Conservation (phyloP, 805 yeast genomes). For the Sugiyamaella smithiae region DNA sequence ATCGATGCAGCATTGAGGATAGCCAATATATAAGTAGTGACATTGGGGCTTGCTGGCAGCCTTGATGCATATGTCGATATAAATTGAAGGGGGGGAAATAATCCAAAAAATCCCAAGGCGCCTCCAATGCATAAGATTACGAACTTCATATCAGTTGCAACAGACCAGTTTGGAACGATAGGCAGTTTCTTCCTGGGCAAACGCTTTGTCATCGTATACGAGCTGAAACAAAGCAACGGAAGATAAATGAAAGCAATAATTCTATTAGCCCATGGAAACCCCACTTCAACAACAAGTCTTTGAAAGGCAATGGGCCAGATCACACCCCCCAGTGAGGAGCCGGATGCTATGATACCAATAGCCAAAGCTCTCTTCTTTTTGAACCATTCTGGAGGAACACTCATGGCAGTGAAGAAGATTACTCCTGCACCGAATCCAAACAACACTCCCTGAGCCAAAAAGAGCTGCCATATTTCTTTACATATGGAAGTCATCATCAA, state of each 20-base stretch:
- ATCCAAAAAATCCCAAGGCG: constrained; percentile 25
- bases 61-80: constrained; percentile 29
- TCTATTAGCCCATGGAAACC: constrained; percentile 55
- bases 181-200: constrained; percentile 10
- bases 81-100: constrained; percentile 34
- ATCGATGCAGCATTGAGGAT: constrained; percentile 36
- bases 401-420: constrained; percentile 43
- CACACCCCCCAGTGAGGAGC: constrained; percentile 54
- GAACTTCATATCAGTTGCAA: constrained; percentile 27
- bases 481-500: constrained; percentile 48
- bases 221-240: constrained; percentile 13
- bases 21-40: constrained; percentile 30
- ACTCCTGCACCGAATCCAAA: constrained; percentile 49
- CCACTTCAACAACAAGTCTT: constrained; percentile 42
- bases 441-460: constrained; percentile 50
- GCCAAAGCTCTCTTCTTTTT: constrained; percentile 45
- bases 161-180: constrained; percentile 23
- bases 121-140: constrained; percentile 21
- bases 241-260: constrained; percentile 41
- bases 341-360: constrained; percentile 47
- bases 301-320: constrained; percentile 45
- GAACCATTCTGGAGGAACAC: constrained; percentile 51
- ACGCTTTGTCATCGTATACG: constrained; percentile 10
- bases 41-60: constrained; percentile 16
- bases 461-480: constrained; percentile 48